Percentiles rank a stretch among this genome's conserved stretches.
Conservation (phyloP, 2,329 filamentous ascomycete genomes). For the Biscogniauxia mediterranea region DNA sequence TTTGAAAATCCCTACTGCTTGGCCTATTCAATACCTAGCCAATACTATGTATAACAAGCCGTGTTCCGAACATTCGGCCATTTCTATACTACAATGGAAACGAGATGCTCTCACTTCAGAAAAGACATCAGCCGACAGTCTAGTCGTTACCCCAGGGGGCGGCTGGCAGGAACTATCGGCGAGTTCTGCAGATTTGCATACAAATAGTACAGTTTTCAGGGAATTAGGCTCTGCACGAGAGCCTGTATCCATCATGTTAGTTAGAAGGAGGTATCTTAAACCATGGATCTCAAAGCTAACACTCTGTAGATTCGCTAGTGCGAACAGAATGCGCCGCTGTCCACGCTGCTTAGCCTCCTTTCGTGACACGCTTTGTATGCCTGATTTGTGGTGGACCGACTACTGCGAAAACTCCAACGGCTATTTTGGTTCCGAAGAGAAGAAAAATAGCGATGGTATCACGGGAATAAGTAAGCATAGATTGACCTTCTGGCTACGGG, state of each 20-base stretch:
- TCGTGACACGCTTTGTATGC: slow-evolving; percentile 27
- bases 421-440: slow-evolving; percentile 36
- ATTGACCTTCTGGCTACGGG: no score
- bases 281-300: slow-evolving; percentile 3
- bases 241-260: not conserved
- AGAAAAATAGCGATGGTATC: slow-evolving; percentile 8
- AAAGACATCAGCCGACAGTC: not conserved
- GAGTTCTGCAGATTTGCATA: not conserved
- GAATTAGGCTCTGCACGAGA: not conserved
- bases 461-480: slow-evolving; percentile 20
- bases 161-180: not conserved
- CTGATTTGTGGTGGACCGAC: slow-evolving; percentile 37
- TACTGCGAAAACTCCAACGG: slow-evolving; percentile 37
- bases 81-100: not conserved
- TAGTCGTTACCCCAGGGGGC: not conserved
- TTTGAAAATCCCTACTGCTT: not conserved
- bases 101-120: not conserved
- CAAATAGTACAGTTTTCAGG: not conserved
- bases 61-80: not conserved
- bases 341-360: slow-evolving; percentile 26
- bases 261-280: not conserved
- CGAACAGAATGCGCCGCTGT: slow-evolving; percentile 32
- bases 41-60: not conserved
- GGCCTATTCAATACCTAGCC: not conserved
- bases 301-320: slow-evolving; percentile 30